Percentiles rank a stretch among this genome's conserved stretches.
These are phyloP conservation scores for Pestalotiopsis sp. DNA, from an alignment of 2,329 filamentous ascomycete species.

Conservation along the genomic window DNA sequence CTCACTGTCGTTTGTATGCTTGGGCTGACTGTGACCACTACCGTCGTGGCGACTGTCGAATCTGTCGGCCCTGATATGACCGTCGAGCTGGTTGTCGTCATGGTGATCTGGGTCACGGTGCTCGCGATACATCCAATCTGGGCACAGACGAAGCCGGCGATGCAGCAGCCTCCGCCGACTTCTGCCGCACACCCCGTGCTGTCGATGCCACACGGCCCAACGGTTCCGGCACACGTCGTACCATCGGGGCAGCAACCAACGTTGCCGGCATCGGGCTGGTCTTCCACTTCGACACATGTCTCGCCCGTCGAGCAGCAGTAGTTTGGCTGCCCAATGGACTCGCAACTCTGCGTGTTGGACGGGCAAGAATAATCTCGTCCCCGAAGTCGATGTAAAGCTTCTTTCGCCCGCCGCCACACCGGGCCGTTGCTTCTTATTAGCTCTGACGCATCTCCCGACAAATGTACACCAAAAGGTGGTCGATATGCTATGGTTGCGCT, in stretches of 20 bases:
- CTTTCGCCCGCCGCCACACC: slow-evolving; percentile 46
- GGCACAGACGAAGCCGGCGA: slow-evolving; percentile 70
- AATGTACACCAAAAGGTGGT: slow-evolving; percentile 56
- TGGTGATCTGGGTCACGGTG: slow-evolving; percentile 33
- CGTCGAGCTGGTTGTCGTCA: slow-evolving; percentile 43
- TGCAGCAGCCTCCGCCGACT: slow-evolving; percentile 75
- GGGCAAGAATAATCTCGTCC: slow-evolving; percentile 69
- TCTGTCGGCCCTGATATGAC: slow-evolving; percentile 35
- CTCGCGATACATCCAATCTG: slow-evolving; percentile 66
- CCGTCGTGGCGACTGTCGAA: slow-evolving; percentile 33
- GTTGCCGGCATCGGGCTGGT: slow-evolving; percentile 61
- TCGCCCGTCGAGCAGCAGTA: slow-evolving; percentile 73
- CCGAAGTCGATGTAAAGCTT: slow-evolving; percentile 50
- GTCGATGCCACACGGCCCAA: slow-evolving; percentile 63
- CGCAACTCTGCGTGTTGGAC: slow-evolving; percentile 65
- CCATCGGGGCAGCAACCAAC: slow-evolving; percentile 77
- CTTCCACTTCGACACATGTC: slow-evolving; percentile 65
- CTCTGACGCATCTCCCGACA: slow-evolving; percentile 20
- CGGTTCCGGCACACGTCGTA: slow-evolving; percentile 62
- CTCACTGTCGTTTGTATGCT: slow-evolving; percentile 31
- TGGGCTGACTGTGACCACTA: slow-evolving; percentile 43
- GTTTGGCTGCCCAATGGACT: slow-evolving; percentile 64
- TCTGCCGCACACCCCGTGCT: slow-evolving; percentile 67
- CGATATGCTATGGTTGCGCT: slow-evolving; percentile 41
- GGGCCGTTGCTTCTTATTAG: slow-evolving; percentile 22